phyloP scores from a whole-genome alignment of 2,329 filamentous ascomycete species.

The Podosphaera aphanis region DNA sequence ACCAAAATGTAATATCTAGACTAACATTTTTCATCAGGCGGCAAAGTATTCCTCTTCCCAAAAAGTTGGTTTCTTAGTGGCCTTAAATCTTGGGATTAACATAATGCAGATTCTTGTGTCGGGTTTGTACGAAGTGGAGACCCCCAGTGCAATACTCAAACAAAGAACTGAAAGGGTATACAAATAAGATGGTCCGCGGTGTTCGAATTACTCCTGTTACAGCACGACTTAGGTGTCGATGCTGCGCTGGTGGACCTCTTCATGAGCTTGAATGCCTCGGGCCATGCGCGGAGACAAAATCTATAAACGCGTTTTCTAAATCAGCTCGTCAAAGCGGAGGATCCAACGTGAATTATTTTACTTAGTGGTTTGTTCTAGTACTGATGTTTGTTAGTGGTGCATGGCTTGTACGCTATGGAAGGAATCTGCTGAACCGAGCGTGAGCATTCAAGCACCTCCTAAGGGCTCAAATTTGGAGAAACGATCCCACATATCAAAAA shows the following conservation, averaged over 20 bases:
- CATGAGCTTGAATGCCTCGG: constrained; percentile 24
- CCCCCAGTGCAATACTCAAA: constrained; percentile 20
- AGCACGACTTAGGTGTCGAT: constrained; percentile 18
- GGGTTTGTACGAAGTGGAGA: constrained; percentile 21
- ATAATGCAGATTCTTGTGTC: constrained; percentile 14
- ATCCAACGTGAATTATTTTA: constrained; percentile 15
- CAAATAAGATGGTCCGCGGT: constrained; percentile 5
- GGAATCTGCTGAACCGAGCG: constrained; percentile 1
- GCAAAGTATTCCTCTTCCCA: not conserved
- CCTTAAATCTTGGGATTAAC: not conserved
- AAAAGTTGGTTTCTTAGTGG: not conserved
- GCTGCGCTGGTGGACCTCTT: constrained; percentile 21
- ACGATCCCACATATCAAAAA: not conserved
- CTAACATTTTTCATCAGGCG: not conserved
- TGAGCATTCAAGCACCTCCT: constrained; percentile 6
- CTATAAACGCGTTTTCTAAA: constrained; percentile 26
- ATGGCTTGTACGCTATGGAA: constrained; percentile 12
- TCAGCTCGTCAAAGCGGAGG: constrained; percentile 18
- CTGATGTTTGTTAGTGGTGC: constrained; percentile 18
- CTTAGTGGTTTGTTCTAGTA: not conserved
- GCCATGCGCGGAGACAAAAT: constrained; percentile 22
- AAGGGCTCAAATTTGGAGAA: not conserved
- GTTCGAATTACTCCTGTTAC: constrained; percentile 5
- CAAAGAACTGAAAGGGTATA: constrained; percentile 21
- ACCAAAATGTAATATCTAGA: not conserved